Evolutionary conservation across 2,329 filamentous ascomycete genomes (phyloP).

Genomic region (Penicillium sp.): DNA sequence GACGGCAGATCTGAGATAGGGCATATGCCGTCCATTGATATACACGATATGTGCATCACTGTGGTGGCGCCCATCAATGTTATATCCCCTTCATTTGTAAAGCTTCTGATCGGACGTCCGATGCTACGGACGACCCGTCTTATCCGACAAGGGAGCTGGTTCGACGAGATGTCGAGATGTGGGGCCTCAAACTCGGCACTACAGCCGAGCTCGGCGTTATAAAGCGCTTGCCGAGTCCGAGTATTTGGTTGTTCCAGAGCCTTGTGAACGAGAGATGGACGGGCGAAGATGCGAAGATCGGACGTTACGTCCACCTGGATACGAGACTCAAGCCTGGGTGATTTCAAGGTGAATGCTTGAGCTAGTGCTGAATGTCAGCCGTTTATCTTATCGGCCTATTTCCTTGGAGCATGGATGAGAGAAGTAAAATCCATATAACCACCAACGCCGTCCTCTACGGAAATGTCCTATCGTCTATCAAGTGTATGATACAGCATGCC

Average conservation of each 20-base stretch:
- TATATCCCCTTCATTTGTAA: background rate
- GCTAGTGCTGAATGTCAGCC: too few relatives aligned
- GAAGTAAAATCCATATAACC: background rate
- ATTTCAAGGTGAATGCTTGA: too few relatives aligned
- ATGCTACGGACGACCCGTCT: conserved; percentile 25
- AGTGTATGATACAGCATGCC: background rate
- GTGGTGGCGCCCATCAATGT: background rate
- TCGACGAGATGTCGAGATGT: conserved; percentile 1
- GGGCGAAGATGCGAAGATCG: too few relatives aligned
- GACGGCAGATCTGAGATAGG: background rate
- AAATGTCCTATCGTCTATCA: background rate
- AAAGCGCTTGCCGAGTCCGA: background rate
- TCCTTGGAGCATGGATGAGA: background rate
- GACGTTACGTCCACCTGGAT: too few relatives aligned
- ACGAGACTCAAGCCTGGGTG: too few relatives aligned
- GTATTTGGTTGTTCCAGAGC: background rate
- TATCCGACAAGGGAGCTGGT: conserved; percentile 25
- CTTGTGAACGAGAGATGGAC: too few relatives aligned
- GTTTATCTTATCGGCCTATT: background rate
- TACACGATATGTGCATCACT: background rate
- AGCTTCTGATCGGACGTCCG: conserved; percentile 20
- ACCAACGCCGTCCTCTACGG: background rate
- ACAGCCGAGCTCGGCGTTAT: conserved; percentile 6
- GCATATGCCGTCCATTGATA: background rate
- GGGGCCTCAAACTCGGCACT: background rate